Percentiles rank a stretch among this genome's conserved stretches.
These are phyloP conservation scores for Solanum pinnatisectum DNA, from an alignment of 257 asterid species.

Conservation along the genomic window DNA sequence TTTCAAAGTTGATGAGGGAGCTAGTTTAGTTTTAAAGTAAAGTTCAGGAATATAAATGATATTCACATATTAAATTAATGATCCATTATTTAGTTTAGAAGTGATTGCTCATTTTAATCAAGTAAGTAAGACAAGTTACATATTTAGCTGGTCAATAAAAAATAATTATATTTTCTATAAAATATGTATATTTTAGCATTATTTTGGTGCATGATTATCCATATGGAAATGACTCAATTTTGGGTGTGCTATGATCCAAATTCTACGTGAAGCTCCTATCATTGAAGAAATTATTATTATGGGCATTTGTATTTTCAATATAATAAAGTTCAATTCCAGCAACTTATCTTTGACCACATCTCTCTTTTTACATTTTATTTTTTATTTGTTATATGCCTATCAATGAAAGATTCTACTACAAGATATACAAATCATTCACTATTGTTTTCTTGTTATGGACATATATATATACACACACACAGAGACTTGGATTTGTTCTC, in stretches of 20 bases:
- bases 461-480: accelerated
- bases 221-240: not conserved
- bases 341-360: not conserved
- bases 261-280: not conserved
- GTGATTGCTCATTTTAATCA: not conserved
- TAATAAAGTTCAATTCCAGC: not conserved
- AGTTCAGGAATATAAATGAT: not conserved
- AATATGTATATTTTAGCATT: not conserved
- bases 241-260: not conserved
- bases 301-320: not conserved
- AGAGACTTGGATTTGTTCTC: not conserved
- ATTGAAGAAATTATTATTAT: not conserved
- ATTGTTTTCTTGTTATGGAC: not conserved
- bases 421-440: not conserved
- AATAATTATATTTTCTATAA: not conserved
- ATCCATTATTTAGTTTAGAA: not conserved
- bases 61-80: not conserved
- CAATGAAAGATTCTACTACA: not conserved
- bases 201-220: not conserved
- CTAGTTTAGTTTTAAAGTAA: not conserved
- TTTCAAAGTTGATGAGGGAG: not conserved
- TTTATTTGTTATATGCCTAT: not conserved
- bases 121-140: not conserved
- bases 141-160: not conserved
- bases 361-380: not conserved